These are phyloP conservation scores for Claviceps sp. DNA, from an alignment of 2,329 filamentous ascomycete genomes.

Conservation along the genomic window DNA sequence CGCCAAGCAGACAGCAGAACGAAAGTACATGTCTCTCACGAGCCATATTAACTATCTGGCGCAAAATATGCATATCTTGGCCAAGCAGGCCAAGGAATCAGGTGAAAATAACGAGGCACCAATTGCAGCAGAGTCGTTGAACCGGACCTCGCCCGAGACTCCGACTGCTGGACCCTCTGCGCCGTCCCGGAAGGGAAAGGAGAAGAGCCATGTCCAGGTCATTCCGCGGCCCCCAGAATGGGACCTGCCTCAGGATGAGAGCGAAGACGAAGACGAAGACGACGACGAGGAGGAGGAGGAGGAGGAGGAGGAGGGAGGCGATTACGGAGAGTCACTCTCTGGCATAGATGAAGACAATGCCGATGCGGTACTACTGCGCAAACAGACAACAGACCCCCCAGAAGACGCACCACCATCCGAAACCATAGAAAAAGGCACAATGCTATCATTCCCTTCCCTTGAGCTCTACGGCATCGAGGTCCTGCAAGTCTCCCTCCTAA, in stretches of 20 bases:
- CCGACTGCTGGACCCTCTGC: conserved; percentile 5
- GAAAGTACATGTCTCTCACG: conserved; percentile 50
- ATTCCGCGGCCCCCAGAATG: conserved; percentile 72
- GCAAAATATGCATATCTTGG: conserved; percentile 56
- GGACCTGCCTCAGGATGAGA: conserved; percentile 31
- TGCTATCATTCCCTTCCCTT: conserved; percentile 63
- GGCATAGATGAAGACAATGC: conserved; percentile 30
- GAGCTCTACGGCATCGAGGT: conserved; percentile 68
- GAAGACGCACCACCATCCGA: conserved; percentile 10
- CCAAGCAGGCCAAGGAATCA: conserved; percentile 33
- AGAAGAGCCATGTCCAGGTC: conserved; percentile 52
- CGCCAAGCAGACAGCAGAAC: conserved; percentile 39
- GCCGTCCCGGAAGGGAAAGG: conserved; percentile 19
- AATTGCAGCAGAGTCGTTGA: conserved; percentile 6
- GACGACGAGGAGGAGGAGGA: too few relatives aligned
- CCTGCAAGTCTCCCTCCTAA: conserved; percentile 53
- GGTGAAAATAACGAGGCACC: conserved; percentile 6
- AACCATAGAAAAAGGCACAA: conserved; percentile 52
- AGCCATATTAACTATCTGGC: conserved; percentile 63
- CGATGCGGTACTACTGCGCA: conserved; percentile 23
- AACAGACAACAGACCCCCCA: conserved; percentile 12
- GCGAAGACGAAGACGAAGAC: conserved; percentile 13
- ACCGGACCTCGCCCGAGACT: conserved; percentile 2
- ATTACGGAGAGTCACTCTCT: conserved; percentile 17
- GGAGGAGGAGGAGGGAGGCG: too few relatives aligned